phyloP scores from a whole-genome alignment of 1,139 yeast species.

The Ogataea hybrid region DNA sequence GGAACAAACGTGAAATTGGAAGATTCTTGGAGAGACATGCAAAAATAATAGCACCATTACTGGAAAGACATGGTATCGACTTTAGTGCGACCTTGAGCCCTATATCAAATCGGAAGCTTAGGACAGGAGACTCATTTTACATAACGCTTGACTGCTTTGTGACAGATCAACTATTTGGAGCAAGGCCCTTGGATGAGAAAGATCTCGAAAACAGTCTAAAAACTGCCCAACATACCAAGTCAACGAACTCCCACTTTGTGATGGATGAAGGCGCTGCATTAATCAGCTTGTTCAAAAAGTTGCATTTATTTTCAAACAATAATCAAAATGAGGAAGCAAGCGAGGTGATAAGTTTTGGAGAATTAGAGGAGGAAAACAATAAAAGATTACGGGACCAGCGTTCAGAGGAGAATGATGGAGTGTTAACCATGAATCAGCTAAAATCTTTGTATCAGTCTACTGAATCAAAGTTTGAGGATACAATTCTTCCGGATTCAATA shows the following conservation, averaged over 20 bases:
- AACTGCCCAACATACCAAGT: too few relatives aligned
- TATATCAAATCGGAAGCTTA: too few relatives aligned
- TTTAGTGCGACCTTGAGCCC: too few relatives aligned
- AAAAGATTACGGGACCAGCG: constrained; percentile 32
- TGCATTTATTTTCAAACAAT: neutral
- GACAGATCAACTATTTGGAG: constrained; percentile 7
- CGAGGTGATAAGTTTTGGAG: neutral
- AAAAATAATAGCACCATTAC: too few relatives aligned
- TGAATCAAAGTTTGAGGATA: constrained; percentile 46
- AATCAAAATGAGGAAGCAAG: constrained; percentile 27
- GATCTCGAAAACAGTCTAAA: too few relatives aligned
- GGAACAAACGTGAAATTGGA: too few relatives aligned
- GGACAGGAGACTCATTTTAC: too few relatives aligned
- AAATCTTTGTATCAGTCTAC: constrained; percentile 71
- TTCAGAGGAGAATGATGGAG: constrained; percentile 26
- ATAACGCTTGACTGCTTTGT: constrained; percentile 26
- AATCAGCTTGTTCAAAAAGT: constrained; percentile 9
- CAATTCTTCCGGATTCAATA: constrained; percentile 56
- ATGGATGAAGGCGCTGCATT: neutral
- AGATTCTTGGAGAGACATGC: too few relatives aligned
- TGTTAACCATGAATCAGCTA: constrained; percentile 67
- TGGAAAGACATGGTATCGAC: too few relatives aligned
- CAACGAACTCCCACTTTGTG: too few relatives aligned
- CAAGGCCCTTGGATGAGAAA: too few relatives aligned
- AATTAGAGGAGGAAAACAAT: constrained; percentile 18